Conservation (phyloP, 495 filamentous ascomycete species). For the Margaritispora aquatica region DNA sequence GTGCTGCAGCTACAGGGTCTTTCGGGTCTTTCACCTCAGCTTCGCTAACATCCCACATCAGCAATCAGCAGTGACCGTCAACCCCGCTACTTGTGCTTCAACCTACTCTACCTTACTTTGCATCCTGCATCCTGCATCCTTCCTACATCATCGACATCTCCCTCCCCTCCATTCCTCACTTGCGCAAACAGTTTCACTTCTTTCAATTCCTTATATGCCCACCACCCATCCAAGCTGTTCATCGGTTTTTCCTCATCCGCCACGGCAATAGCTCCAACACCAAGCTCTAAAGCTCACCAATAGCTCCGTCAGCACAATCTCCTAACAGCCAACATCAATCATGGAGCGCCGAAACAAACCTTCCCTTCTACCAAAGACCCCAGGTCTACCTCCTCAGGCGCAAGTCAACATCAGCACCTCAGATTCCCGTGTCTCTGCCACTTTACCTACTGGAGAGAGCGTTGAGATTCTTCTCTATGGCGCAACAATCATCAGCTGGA, state of each 20-base stretch:
- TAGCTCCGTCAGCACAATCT: neutral
- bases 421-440: conserved; percentile 60
- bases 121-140: neutral
- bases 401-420: conserved; percentile 61
- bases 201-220: no score
- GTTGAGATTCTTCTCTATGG: conserved; percentile 83
- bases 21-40: neutral
- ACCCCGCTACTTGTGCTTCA: neutral
- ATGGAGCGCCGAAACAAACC: conserved; percentile 84
- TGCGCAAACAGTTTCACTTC: neutral
- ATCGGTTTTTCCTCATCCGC: no score
- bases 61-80: neutral
- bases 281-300: neutral
- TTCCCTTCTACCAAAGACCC: conserved; percentile 63
- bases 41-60: conserved; percentile 17
- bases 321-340: conserved; percentile 13
- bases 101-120: neutral
- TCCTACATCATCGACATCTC: neutral
- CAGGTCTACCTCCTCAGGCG: conserved; percentile 56
- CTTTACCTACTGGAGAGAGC: conserved; percentile 77
- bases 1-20: conserved; percentile 5
- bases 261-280: neutral
- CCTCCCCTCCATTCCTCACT: neutral
- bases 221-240: no score
- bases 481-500: conserved; percentile 92